These are phyloP conservation scores for Russula abietina DNA, from an alignment of 768 basidiomycete genomes.

Conservation along the genomic window DNA sequence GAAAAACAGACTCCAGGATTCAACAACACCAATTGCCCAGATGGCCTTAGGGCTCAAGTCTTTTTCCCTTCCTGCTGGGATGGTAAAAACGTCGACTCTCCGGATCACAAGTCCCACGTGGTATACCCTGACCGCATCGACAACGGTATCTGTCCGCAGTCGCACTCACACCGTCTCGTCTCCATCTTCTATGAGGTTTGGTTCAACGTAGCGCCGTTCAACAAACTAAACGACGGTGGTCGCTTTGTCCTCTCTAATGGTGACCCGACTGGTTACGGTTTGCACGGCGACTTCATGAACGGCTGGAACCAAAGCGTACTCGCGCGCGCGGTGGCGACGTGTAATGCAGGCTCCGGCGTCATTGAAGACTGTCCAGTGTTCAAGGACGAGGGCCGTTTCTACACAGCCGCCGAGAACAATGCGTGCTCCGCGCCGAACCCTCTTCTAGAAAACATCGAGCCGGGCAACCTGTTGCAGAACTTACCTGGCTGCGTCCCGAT, in stretches of 20 bases:
- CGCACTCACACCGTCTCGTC: constrained; percentile 34
- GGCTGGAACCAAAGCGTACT: constrained; percentile 41
- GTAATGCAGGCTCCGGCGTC: constrained; percentile 22
- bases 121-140: constrained; percentile 28
- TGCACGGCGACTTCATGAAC: constrained; percentile 36
- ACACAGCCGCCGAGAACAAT: background rate
- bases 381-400: constrained; percentile 1
- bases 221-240: constrained; percentile 29
- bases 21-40: constrained; percentile 26
- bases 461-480: background rate
- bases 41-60: constrained; percentile 30
- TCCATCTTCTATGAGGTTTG: constrained; percentile 40
- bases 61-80: constrained; percentile 38
- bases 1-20: constrained; percentile 20
- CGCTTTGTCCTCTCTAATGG: constrained; percentile 39
- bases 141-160: constrained; percentile 4
- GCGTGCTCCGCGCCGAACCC: constrained; percentile 12
- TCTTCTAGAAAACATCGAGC: background rate
- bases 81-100: constrained; percentile 35
- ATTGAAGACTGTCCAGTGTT: constrained; percentile 17
- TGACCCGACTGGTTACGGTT: constrained; percentile 41
- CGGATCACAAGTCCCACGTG: constrained; percentile 38
- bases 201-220: constrained; percentile 29
- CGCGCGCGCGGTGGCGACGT: constrained; percentile 33
- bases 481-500: constrained; percentile 18